Evolutionary conservation across 331 rosid species (phyloP), one percentile per base, ranked within the genome.

Genomic region (Erythrophleum ivorense): DNA sequence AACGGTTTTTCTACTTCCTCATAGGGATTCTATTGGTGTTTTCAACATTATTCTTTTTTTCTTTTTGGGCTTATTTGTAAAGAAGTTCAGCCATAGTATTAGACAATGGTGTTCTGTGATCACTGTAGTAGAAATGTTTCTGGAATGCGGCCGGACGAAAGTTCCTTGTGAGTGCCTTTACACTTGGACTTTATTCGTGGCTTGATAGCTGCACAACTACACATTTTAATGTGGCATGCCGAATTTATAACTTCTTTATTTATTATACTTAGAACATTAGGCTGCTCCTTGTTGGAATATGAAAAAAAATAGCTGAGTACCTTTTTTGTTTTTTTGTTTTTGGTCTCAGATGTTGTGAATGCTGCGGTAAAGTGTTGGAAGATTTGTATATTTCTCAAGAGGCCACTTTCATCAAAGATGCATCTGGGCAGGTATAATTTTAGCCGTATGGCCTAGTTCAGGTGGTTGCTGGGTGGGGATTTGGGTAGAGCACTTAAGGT

Each of bases 341-440:
- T 2, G 38, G 72, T 82, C 0, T 67, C 80, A 87, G 90, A 62
- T 84, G 85, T 68, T 87, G 90, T 58, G 38, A 24, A 3, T 0
- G 0, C 2, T 87, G 90, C 69, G 90, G 90, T 46, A 85, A 75
- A 79, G 85, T 85, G 62, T 53, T 87, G 86, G 87, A 85, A 68
- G 86, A 87, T 7, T 65, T 10, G 13, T 12, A 8, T 73, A 74
- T 52, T 45, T 33, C 88, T 38, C 53, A 79, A 52, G 90, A 87
- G 63, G 59, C 88, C 7, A 60, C 83, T 0, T 87, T 87, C 75
- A n/a, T 63, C 6, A 87, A 87, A 72, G 75, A 62, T 46, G 29
- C 83, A 0, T 31, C 64, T 0, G 90, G 88, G 18, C 87, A 85
- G 90, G 90, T 87, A 84, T 77, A 57, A 9, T 36, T 60, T 24